Conservation (phyloP, 208 protist species). For the Crithidia brevicula region DNA sequence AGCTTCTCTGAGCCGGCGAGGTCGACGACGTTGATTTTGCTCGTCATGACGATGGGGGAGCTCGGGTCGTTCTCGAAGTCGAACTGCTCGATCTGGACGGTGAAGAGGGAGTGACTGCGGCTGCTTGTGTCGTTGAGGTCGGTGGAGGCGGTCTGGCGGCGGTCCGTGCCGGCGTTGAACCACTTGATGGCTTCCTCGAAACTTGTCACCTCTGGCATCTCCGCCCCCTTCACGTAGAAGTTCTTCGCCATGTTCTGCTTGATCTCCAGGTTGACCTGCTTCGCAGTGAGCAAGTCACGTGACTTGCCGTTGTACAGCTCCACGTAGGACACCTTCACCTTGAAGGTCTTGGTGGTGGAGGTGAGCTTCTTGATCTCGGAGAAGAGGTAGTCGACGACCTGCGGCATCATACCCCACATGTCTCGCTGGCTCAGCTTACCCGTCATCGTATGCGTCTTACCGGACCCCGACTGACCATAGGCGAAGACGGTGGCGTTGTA, state of each 20-base stretch:
- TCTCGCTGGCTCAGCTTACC: constrained; percentile 78
- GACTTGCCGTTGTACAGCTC: constrained; percentile 94
- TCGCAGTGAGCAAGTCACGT: constrained; percentile 78
- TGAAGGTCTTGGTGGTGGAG: constrained; percentile 85
- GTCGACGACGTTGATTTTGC: constrained; percentile 95
- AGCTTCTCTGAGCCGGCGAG: constrained; percentile 95
- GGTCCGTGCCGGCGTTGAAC: constrained; percentile 89
- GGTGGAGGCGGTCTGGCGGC: constrained; percentile 90
- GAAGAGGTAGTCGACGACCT: constrained; percentile 89
- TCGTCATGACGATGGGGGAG: constrained; percentile 81
- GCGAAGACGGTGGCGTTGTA: constrained; percentile 94
- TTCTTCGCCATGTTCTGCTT: constrained; percentile 93
- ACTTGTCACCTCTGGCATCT: constrained; percentile 88
- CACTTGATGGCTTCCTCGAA: constrained; percentile 85
- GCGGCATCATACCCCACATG: constrained; percentile 93
- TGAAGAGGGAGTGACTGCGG: constrained; percentile 93
- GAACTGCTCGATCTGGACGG: constrained; percentile 86
- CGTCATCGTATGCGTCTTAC: constrained; percentile 94
- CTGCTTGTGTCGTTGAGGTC: constrained; percentile 91
- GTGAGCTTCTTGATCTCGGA: constrained; percentile 86
- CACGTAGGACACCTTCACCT: constrained; percentile 89
- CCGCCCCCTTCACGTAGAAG: constrained; percentile 92
- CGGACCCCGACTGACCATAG: constrained; percentile 92
- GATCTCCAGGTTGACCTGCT: constrained; percentile 89
- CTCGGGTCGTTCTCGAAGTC: constrained; percentile 89